These are phyloP conservation scores for Cymbopogon flexuosus DNA, from an alignment of 202 grass and related monocot genomes.

Conservation along the genomic window DNA sequence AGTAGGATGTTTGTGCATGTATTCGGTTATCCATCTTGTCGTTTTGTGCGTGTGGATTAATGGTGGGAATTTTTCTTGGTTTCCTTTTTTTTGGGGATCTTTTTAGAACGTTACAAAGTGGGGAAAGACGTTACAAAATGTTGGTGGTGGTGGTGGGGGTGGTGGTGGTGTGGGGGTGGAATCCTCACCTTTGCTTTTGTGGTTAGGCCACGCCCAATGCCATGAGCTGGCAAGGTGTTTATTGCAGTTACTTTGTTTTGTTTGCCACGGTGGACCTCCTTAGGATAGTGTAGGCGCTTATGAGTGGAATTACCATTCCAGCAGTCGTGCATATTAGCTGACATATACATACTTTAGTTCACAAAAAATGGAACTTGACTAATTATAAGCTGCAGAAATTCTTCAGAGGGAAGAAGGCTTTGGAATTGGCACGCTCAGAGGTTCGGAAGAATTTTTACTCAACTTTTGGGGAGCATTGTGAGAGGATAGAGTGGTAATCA, in stretches of 20 bases:
- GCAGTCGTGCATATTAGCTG: neutral
- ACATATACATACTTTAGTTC: neutral
- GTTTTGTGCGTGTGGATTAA: neutral
- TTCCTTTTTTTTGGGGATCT: neutral
- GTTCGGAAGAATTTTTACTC: slow-evolving; percentile 56
- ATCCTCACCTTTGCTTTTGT: neutral
- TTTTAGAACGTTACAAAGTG: neutral
- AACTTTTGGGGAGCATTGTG: slow-evolving; percentile 66
- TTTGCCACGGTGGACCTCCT: neutral
- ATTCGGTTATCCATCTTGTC: neutral
- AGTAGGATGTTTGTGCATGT: neutral
- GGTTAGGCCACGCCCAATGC: neutral
- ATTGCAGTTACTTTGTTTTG: neutral
- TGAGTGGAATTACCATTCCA: neutral
- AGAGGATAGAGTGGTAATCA: slow-evolving; percentile 66
- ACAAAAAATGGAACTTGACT: slow-evolving; percentile 49
- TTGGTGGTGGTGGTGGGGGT: no score
- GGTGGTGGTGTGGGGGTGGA: no score
- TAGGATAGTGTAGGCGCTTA: neutral
- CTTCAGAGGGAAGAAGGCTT: slow-evolving; percentile 87
- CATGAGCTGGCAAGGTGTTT: neutral
- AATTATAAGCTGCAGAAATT: slow-evolving; percentile 95
- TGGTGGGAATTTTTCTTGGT: neutral
- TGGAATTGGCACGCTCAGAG: slow-evolving; percentile 51
- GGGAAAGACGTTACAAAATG: neutral